Evolutionary conservation across 2,329 filamentous ascomycete species (phyloP).

Genomic region (Calonectria pseudoreteaudii): DNA sequence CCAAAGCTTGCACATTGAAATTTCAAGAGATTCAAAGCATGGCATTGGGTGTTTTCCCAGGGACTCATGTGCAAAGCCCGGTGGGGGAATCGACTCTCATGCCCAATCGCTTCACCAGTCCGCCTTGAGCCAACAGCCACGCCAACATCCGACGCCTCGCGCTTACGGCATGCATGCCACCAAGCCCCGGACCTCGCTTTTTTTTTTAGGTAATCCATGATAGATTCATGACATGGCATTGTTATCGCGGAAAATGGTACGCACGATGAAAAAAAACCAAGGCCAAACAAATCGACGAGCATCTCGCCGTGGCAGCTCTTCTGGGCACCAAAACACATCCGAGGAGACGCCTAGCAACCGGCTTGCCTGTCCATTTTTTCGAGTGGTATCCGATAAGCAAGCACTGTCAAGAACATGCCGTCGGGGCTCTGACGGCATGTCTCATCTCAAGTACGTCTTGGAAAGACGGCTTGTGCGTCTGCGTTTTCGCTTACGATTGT

Average conservation of each 20-base stretch:
- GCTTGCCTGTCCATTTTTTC: neutral
- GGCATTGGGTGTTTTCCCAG: neutral
- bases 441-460: neutral
- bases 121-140: neutral
- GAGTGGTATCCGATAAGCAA: neutral
- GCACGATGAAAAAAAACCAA: neutral
- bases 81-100: neutral
- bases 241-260: neutral
- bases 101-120: neutral
- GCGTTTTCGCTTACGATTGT: neutral
- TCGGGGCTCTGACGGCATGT: neutral
- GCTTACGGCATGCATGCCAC: neutral
- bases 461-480: neutral
- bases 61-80: neutral
- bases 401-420: neutral
- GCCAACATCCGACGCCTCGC: neutral
- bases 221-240: neutral
- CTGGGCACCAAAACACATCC: neutral
- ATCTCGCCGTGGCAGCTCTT: neutral
- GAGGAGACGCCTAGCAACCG: neutral
- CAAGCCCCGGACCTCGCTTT: neutral
- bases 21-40: neutral
- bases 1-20: neutral
- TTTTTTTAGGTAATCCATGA: neutral
- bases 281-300: neutral